Base-by-base conservation (phyloP, 208 protist genomes). In the Trypanosoma rangeli region DNA sequence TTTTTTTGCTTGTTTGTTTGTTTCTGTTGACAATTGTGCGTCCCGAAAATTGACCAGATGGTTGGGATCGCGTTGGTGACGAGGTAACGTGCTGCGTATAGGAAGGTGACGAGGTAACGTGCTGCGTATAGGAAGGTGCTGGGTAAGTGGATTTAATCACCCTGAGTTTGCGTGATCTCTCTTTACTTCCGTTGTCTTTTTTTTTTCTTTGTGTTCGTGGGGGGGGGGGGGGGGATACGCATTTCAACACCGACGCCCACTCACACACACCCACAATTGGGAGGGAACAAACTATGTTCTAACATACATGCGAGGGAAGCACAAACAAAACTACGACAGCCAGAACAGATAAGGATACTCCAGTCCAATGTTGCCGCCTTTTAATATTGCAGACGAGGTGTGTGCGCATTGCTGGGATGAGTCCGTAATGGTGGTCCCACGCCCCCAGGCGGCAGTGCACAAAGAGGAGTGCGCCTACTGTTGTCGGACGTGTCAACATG, bases 391-490 rank as follows among this genome's bases (percentile, higher is more conserved):
- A 1, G 54, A 82, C 13, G 86, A 94, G 65, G 81, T 80, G 26
- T 96, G 92, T 56, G 80, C 83, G 12, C 92, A 96, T 75, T 80
- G 77, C 37, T 94, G 87, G 87, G 84, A 92, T 65, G 88, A 97
- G 24, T 67, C 79, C 0, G 74, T 67, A 13, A 79, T 94, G 64
- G 22, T 49, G 8, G 8, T 35, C 15, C 84, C 87, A 10, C 64
- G 70, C 26, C 58, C 69, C 39, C 52, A 64, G 48, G 64, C 74
- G 42, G 72, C 74, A n/a, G 76, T 97, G 42, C 81, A 94, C 64
- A 85, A 85, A 18, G 92, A 97, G 56, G 89, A 97, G 60, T 97
- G 92, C 44, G 87, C 89, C 31, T 97, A 97, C 73, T 97, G 92
- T 79, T 94, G 87, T 77, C 65, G 79, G 39, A 84, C 87, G 18